Base-by-base conservation (phyloP, 495 filamentous ascomycete species). In the Sordaria brevicollis region DNA sequence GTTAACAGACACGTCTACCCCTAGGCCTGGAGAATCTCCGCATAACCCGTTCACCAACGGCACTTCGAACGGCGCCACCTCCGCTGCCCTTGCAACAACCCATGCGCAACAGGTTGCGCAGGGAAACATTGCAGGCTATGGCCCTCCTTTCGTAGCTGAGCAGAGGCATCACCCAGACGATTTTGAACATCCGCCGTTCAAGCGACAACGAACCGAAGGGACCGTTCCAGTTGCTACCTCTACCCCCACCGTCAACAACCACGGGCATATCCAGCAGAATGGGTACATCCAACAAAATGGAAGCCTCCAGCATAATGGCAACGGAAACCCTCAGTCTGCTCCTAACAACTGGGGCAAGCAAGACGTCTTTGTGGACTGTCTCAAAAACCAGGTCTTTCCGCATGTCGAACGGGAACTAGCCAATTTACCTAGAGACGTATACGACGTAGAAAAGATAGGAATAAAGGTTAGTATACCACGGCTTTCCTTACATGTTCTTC, bases 311-410 rank as follows among this genome's bases (percentile, higher is more conserved):
- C n/a, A n/a, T n/a, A n/a, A n/a, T n/a, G n/a, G n/a, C n/a, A n/a
- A n/a, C n/a, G n/a, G 49, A 21, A 15, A 57, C 49, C 2, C 49
- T 31, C 49, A 31, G 49, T 8, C 49, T 57, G 0, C 25, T 57
- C 25, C 49, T n/a, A n/a, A n/a, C 25, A 21, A 15, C 11, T 69
- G 67, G 67, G 29, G 11, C 1, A n/a, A 0, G 39, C 31, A 57
- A 5, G 11, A 36, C 5, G 31, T 29, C 19, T 49, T 70, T 5
- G 17, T 21, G 13, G 65, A 69, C 6, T 81, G 80, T 38, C 57
- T 81, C 3, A 69, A 73, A n/a, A 65, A 34, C 3, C 80, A 81
- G 37, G 79, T 81, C 11, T 80, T 81, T 29, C 79, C 80, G 3
- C 76, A 80, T 35, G 57, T 82, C 15, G 79, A 81, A 9, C 67